These are phyloP conservation scores for Yamadazyma olivae DNA, from an alignment of 805 yeast genomes.

Conservation along the genomic window DNA sequence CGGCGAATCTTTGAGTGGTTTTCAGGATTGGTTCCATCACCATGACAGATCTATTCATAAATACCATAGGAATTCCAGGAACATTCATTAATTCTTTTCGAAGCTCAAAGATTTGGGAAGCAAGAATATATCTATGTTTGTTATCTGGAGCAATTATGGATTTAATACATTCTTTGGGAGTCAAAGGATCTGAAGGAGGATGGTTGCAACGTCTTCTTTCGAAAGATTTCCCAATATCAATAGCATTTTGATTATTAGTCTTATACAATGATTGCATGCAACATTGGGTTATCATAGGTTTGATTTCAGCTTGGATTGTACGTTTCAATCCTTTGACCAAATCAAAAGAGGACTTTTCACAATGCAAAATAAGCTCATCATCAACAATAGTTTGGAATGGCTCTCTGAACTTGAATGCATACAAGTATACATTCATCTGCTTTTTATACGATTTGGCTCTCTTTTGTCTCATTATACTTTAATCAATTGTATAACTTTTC, in stretches of 20 bases:
- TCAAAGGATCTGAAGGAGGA: constrained; percentile 54
- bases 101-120: constrained; percentile 71
- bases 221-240: constrained; percentile 73
- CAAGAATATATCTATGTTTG: constrained; percentile 88
- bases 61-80: constrained; percentile 89
- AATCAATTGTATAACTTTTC: neutral
- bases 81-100: constrained; percentile 67
- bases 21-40: constrained; percentile 90
- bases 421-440: constrained; percentile 81
- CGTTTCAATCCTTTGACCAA: constrained; percentile 75
- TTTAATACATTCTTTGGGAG: constrained; percentile 73
- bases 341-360: constrained; percentile 68
- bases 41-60: constrained; percentile 89
- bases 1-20: constrained; percentile 47
- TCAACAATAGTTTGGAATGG: constrained; percentile 92
- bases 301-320: constrained; percentile 81
- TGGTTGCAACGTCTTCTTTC: constrained; percentile 96
- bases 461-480: constrained; percentile 80
- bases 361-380: constrained; percentile 66
- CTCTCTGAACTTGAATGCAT: constrained; percentile 87
- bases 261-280: constrained; percentile 84
- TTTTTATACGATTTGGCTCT: constrained; percentile 92
- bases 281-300: constrained; percentile 93
- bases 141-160: constrained; percentile 70
- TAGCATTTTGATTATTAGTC: constrained; percentile 69